A percentile compares a stretch with the other conserved stretches of the same genome.
These are phyloP conservation scores for Rosa multiflora DNA, from an alignment of 306 rosid genomes.

Conservation along the genomic window DNA sequence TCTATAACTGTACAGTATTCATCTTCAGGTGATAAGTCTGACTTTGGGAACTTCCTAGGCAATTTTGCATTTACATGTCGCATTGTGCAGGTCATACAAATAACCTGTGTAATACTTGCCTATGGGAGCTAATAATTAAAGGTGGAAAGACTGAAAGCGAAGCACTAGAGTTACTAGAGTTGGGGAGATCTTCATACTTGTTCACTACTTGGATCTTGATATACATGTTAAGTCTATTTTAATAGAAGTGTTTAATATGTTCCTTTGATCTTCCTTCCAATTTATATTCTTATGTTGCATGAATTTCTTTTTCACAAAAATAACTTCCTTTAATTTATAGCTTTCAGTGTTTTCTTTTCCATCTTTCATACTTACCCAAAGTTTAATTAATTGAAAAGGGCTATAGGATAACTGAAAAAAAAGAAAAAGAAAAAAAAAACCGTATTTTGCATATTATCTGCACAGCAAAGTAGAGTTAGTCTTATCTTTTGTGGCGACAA, in stretches of 20 bases:
- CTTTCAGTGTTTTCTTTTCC: not conserved
- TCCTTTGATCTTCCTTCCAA: not conserved
- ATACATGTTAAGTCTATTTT: not conserved
- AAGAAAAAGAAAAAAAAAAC: too few relatives aligned
- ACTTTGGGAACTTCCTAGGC: not conserved
- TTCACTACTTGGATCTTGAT: not conserved
- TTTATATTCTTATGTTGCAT: not conserved
- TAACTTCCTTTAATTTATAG: too few relatives aligned
- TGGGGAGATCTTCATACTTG: conserved; percentile 10
- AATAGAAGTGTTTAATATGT: not conserved
- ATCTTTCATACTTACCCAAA: not conserved
- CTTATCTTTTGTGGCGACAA: too few relatives aligned
- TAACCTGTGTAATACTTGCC: conserved; percentile 60
- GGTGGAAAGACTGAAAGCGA: conserved; percentile 53
- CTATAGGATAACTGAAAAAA: too few relatives aligned
- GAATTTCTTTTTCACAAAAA: not conserved
- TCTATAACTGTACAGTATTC: not conserved
- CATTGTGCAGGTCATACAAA: conserved; percentile 49
- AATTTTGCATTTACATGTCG: not conserved
- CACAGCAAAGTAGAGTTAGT: too few relatives aligned
- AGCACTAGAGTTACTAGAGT: conserved; percentile 50
- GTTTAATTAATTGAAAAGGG: too few relatives aligned
- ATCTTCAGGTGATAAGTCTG: not conserved
- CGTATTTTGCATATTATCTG: too few relatives aligned
- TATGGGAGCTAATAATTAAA: conserved; percentile 67